phyloP scores from a whole-genome alignment of 495 filamentous ascomycete species.

The Articulospora tetracladia region DNA sequence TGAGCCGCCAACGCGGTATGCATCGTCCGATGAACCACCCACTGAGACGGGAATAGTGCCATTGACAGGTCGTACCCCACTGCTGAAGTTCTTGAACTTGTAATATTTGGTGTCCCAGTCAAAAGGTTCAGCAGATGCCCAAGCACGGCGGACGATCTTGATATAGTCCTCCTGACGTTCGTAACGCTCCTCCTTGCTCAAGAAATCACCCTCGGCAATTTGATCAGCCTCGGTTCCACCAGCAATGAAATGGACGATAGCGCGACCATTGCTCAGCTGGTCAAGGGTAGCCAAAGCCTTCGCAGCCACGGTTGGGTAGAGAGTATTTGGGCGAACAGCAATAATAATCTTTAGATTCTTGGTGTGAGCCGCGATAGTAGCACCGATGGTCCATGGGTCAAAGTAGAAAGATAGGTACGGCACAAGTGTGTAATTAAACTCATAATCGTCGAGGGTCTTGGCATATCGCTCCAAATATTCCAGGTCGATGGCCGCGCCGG shows the following conservation, averaged over 20 bases:
- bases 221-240: slow-evolving; percentile 51
- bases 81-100: slow-evolving; percentile 48
- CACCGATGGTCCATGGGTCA: slow-evolving; percentile 48
- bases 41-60: slow-evolving; percentile 48
- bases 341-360: slow-evolving; percentile 53
- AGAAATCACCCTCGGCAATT: slow-evolving; percentile 48
- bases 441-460: slow-evolving; percentile 49
- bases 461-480: slow-evolving; percentile 46
- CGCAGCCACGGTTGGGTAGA: slow-evolving; percentile 51
- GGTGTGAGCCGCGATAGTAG: slow-evolving; percentile 46
- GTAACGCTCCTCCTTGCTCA: slow-evolving; percentile 48
- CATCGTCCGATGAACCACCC: slow-evolving; percentile 48
- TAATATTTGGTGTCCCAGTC: slow-evolving; percentile 50
- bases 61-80: slow-evolving; percentile 44
- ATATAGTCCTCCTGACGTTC: slow-evolving; percentile 50
- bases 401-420: slow-evolving; percentile 47
- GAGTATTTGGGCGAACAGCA: slow-evolving; percentile 51
- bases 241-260: slow-evolving; percentile 53
- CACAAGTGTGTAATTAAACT: slow-evolving; percentile 50
- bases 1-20: slow-evolving; percentile 48
- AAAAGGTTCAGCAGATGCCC: slow-evolving; percentile 47
- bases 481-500: slow-evolving; percentile 42
- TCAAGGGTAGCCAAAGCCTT: slow-evolving; percentile 51
- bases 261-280: slow-evolving; percentile 46
- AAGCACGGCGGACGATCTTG: slow-evolving; percentile 47